A percentile compares a stretch with the other conserved stretches of the same genome.
These are phyloP conservation scores for Penicillium sclerotigenum DNA, from an alignment of 2,329 filamentous ascomycete genomes.

Conservation along the genomic window DNA sequence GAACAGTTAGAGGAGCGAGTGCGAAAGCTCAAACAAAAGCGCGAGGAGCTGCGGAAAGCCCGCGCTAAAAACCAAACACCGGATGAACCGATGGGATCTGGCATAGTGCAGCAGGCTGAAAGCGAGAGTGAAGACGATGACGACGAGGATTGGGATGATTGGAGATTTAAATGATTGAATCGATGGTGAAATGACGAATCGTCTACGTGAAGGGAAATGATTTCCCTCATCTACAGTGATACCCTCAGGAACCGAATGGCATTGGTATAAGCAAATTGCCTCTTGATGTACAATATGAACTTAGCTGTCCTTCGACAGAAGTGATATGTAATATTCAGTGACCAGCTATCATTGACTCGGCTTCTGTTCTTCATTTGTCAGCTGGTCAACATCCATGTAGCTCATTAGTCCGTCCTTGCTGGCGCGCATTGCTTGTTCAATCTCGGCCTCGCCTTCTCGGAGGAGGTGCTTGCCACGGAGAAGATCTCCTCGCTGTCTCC, in stretches of 20 bases:
- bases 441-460: constrained; percentile 43
- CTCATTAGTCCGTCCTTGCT: constrained; percentile 43
- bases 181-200: constrained; percentile 22
- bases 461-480: constrained; percentile 43
- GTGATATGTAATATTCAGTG: constrained; percentile 5
- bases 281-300: constrained; percentile 14
- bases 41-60: constrained; percentile 61
- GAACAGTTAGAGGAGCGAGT: constrained; percentile 72
- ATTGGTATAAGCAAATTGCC: constrained; percentile 14
- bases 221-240: constrained; percentile 35
- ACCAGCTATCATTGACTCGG: constrained; percentile 11
- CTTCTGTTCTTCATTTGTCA: constrained; percentile 8
- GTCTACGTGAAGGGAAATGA: constrained; percentile 23
- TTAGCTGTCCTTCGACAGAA: constrained; percentile 1
- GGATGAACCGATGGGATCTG: constrained; percentile 22
- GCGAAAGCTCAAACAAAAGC: constrained; percentile 63
- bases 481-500: constrained; percentile 39
- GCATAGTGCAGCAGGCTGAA: constrained; percentile 31
- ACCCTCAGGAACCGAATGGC: constrained; percentile 30
- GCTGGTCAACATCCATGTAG: constrained; percentile 35
- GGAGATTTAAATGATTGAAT: constrained; percentile 36
- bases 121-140: constrained; percentile 58
- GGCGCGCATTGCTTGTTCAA: constrained; percentile 45
- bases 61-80: constrained; percentile 28
- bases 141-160: constrained; percentile 48